Conservation (phyloP, 2,329 filamentous ascomycete genomes). For the Zymoseptoria pseudotritici region DNA sequence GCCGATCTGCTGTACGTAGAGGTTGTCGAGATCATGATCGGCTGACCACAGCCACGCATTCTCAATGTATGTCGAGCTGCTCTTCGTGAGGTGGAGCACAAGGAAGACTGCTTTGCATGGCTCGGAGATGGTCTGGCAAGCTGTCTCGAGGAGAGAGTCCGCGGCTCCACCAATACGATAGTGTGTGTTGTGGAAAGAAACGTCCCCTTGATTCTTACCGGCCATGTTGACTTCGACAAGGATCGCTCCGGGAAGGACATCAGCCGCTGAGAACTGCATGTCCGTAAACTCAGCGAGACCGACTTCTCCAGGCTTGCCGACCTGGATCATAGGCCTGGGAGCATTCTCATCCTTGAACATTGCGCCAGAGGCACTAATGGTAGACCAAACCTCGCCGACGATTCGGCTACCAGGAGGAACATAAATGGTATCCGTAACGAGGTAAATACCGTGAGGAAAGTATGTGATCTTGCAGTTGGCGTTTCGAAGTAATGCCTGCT, state of each 20-base stretch:
- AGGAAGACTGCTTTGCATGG: conserved; percentile 27
- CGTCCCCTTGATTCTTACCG: conserved; percentile 40
- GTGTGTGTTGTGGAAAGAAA: conserved; percentile 36
- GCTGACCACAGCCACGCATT: conserved; percentile 47
- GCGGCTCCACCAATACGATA: conserved; percentile 31
- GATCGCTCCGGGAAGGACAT: conserved; percentile 38
- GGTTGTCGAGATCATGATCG: conserved; percentile 45
- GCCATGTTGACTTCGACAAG: conserved; percentile 47
- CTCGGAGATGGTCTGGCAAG: conserved; percentile 36
- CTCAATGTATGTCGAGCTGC: conserved; percentile 46
- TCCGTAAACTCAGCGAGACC: conserved; percentile 47
- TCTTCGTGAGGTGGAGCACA: conserved; percentile 41
- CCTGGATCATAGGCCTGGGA: conserved; percentile 44
- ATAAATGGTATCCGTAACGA: conserved; percentile 40
- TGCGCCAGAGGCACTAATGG: conserved; percentile 42
- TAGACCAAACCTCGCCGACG: conserved; percentile 49
- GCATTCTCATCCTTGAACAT: conserved; percentile 38
- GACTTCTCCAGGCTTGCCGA: conserved; percentile 46
- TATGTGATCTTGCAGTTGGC: conserved; percentile 33
- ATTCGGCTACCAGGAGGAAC: conserved; percentile 45
- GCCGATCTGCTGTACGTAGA: conserved; percentile 29
- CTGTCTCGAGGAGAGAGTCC: conserved; percentile 25
- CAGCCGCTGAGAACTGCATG: conserved; percentile 45
- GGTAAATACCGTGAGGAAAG: conserved; percentile 41
- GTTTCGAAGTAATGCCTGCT: conserved; percentile 16